Percentiles rank a stretch among this genome's conserved stretches.
Conservation (phyloP, 1,284 basidiomycete genomes). For the Thecaphora frezii region DNA sequence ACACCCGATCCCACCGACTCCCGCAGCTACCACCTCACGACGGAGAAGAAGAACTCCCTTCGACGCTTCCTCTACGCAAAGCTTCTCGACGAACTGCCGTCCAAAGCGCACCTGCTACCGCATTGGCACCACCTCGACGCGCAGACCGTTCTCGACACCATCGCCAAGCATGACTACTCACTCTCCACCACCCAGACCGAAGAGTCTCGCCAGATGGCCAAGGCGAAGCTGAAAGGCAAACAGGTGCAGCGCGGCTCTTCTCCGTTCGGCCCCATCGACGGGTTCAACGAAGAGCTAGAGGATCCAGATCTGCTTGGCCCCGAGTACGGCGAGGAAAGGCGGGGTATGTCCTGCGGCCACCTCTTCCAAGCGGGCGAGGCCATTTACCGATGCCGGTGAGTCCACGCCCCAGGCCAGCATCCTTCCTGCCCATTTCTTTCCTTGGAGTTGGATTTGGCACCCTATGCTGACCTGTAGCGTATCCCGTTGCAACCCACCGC, state of each 20-base stretch:
- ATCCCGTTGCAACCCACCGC: too few relatives aligned
- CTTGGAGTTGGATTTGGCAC: too few relatives aligned
- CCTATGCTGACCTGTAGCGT: too few relatives aligned
- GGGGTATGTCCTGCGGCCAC: constrained; percentile 58
- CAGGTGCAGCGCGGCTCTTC: constrained; percentile 28
- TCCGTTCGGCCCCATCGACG: constrained; percentile 24
- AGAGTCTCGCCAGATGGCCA: constrained; percentile 26
- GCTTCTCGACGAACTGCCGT: constrained; percentile 23
- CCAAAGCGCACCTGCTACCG: constrained; percentile 30
- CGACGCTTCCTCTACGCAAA: constrained; percentile 19
- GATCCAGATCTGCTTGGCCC: constrained; percentile 33
- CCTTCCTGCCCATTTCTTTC: too few relatives aligned
- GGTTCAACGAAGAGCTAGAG: constrained; percentile 15
- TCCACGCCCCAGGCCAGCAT: constrained; percentile 1
- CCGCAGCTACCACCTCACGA: constrained; percentile 18
- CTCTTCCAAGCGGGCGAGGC: constrained; percentile 59
- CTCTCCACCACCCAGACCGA: constrained; percentile 43
- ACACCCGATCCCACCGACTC: constrained; percentile 14
- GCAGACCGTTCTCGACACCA: constrained; percentile 24
- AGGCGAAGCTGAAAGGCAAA: constrained; percentile 38
- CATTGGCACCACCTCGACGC: constrained; percentile 24
- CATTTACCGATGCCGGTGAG: constrained; percentile 55
- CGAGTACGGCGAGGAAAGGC: constrained; percentile 50
- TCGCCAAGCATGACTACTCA: constrained; percentile 37
- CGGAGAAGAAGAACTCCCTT: constrained; percentile 13